These are phyloP conservation scores for Mycena epipterygia DNA, from an alignment of 768 basidiomycete genomes.

Conservation along the genomic window DNA sequence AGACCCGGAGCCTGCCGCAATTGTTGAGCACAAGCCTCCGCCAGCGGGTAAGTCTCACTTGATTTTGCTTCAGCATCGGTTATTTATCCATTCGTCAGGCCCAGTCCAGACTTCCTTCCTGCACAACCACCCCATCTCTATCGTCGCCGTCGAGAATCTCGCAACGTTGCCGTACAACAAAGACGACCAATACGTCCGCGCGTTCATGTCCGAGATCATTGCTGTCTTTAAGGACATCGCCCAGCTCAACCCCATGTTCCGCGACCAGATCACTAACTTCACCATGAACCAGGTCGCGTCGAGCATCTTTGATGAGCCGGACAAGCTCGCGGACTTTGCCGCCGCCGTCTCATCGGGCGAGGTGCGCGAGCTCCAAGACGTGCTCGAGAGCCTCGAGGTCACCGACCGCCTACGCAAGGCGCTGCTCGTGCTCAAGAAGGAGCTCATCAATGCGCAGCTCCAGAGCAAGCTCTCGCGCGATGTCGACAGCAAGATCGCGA, in stretches of 20 bases:
- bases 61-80: neutral
- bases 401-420: slow-evolving; percentile 93
- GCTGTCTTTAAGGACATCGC: slow-evolving; percentile 99
- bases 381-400: slow-evolving; percentile 87
- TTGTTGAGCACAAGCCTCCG: slow-evolving; percentile 32
- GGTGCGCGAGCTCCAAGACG: slow-evolving; percentile 91
- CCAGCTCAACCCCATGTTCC: slow-evolving; percentile 96
- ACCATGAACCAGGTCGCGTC: slow-evolving; percentile 92
- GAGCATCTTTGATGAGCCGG: slow-evolving; percentile 97
- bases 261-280: slow-evolving; percentile 98
- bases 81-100: slow-evolving; percentile 48
- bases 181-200: slow-evolving; percentile 94
- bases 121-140: slow-evolving; percentile 84
- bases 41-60: slow-evolving; percentile 33
- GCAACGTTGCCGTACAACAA: slow-evolving; percentile 87
- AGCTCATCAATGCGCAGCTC: slow-evolving; percentile 95
- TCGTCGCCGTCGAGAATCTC: slow-evolving; percentile 91
- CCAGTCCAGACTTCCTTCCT: slow-evolving; percentile 89
- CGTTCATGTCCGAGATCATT: slow-evolving; percentile 96
- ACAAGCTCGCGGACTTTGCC: slow-evolving; percentile 97
- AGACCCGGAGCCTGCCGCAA: slow-evolving; percentile 44
- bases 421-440: slow-evolving; percentile 94
- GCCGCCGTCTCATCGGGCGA: slow-evolving; percentile 97
- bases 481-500: slow-evolving; percentile 95
- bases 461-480: slow-evolving; percentile 94